Conservation (phyloP, 768 basidiomycete genomes). For the Rhizopogon vesiculosus region DNA sequence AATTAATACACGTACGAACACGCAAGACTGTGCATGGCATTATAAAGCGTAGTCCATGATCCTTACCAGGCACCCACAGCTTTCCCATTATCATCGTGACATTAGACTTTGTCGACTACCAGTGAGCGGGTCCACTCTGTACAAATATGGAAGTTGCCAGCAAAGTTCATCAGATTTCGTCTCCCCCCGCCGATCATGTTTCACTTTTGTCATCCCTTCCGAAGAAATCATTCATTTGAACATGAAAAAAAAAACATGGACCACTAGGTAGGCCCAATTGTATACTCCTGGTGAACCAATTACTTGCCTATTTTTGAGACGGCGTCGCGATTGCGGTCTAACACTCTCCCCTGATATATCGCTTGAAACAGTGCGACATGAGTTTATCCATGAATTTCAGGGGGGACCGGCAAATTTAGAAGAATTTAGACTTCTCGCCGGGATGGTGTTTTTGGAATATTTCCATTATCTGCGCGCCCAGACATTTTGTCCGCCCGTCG, state of each 20-base stretch:
- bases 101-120: conserved; percentile 35
- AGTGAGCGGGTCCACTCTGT: conserved; percentile 27
- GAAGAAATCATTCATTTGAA: conserved; percentile 8
- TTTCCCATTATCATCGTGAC: conserved; percentile 7
- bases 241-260: neutral
- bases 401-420: conserved; percentile 13
- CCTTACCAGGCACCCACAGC: neutral
- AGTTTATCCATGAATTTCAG: conserved; percentile 9
- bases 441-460: conserved; percentile 10
- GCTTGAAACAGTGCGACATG: no score
- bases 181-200: conserved; percentile 44
- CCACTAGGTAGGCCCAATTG: neutral
- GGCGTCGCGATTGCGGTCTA: neutral
- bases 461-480: neutral
- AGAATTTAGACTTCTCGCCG: conserved; percentile 3
- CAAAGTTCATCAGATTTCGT: conserved; percentile 11
- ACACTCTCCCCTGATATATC: neutral
- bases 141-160: conserved; percentile 31
- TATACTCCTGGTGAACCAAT: neutral
- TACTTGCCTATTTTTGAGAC: neutral
- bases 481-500: neutral
- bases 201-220: conserved; percentile 30
- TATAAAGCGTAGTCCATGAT: neutral
- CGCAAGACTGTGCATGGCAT: no score
- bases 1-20: neutral